Evolutionary conservation across 192 early-diverging fungal genomes (phyloP).

Genomic region (Umbelopsis sp.): DNA sequence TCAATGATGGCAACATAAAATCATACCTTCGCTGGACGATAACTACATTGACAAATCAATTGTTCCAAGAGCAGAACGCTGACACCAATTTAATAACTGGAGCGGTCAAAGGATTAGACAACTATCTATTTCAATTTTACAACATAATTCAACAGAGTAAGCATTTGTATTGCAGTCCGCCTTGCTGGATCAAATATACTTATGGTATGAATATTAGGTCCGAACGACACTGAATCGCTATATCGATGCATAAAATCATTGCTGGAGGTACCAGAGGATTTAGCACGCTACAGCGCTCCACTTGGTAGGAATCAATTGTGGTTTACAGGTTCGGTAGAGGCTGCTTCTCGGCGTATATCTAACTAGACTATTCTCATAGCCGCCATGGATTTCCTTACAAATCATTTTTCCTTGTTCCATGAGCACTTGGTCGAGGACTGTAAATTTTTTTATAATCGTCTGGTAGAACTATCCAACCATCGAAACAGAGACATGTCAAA

Average conservation of each 20-base stretch:
- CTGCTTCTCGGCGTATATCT: neutral
- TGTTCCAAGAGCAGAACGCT: slow-evolving; percentile 30
- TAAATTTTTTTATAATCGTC: slow-evolving; percentile 30
- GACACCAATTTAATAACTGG: slow-evolving; percentile 32
- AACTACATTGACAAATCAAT: slow-evolving; percentile 31
- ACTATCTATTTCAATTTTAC: neutral
- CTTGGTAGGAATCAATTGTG: slow-evolving; percentile 22
- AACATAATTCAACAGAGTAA: slow-evolving; percentile 8
- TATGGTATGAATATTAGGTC: neutral
- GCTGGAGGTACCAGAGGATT: slow-evolving; percentile 43
- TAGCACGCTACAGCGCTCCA: slow-evolving; percentile 40
- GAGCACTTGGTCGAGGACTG: slow-evolving; percentile 32
- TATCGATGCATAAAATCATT: slow-evolving; percentile 33
- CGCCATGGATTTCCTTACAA: slow-evolving; percentile 37
- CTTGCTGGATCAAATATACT: neutral
- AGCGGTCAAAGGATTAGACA: slow-evolving; percentile 30
- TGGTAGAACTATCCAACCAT: slow-evolving; percentile 35
- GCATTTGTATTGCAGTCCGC: slow-evolving; percentile 30
- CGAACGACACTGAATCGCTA: slow-evolving; percentile 28
- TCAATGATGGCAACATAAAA: neutral
- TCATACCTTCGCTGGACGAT: slow-evolving; percentile 18
- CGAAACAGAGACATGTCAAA: slow-evolving; percentile 36
- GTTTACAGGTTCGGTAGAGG: neutral
- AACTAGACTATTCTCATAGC: slow-evolving; percentile 18
- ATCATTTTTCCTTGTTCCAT: slow-evolving; percentile 40